Evolutionary conservation across 495 filamentous ascomycete species (phyloP), one percentile per base, ranked within the genome.

Genomic region (Daldinia childiae): DNA sequence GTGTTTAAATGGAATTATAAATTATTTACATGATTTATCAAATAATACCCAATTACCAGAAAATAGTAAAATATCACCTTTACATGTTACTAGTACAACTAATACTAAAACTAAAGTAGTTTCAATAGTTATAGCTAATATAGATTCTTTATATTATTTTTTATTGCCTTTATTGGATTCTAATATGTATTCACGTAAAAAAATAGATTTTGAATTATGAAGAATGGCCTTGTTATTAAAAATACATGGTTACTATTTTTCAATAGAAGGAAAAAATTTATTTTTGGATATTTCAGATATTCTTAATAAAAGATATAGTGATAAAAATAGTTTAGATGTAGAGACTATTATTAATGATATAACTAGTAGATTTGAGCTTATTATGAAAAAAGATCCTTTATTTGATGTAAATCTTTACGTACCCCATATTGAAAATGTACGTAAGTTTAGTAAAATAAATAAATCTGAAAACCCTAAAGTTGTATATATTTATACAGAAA

Each of bases 61-160:
- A 45, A 45, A 45, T 45, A 45, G 41, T 45, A 45, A 45, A 45
- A 45, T 45, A 45, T 45, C 41, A 45, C 41, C 41, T 45, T 45
- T 45, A 45, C 41, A 45, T 45, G 41, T 45, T 45, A 45, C 41
- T 45, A 45, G 41, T 45, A 45, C 41, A 45, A 45, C 41, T 45
- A 45, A 45, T 45, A 12, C 41, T 45, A 45, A 45, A 45, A 45
- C 41, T 45, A 45, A 45, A 12, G 41, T 45, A 45, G 41, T 45
- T 45, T 45, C 41, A 45, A 45, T 45, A 45, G 41, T 45, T 45
- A 45, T 45, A 45, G 41, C 41, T 45, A 45, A 45, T 45, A 45
- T 45, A 45, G 41, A 45, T 45, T 45, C 41, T 45, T 45, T 45
- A 45, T 45, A 45, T 45, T 45, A 45, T 45, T 45, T 45, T 45